Evolutionary conservation across 2,329 filamentous ascomycete genomes (phyloP), one percentile per base, ranked within the genome.

Genomic region (Colletotrichum sp.): DNA sequence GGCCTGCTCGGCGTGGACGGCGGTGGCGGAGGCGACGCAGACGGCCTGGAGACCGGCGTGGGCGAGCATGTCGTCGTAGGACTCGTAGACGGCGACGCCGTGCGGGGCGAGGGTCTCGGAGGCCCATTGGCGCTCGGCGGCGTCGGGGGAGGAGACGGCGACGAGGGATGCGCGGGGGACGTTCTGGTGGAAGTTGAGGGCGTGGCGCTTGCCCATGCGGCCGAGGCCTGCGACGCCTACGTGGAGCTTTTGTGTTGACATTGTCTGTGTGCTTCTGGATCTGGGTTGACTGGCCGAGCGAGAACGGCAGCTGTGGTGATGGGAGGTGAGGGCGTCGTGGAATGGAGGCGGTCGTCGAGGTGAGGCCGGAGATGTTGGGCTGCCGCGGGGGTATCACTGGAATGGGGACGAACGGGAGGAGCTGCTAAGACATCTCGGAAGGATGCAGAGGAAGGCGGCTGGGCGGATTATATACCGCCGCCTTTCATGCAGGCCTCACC

Each of bases 1-100:
- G 2, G 90, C 87, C 78, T 92, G 89, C 77, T 90, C 85, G 0
- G 90, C 90, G 78, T 93, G 91, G 15, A 88, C 90, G 1, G 89
- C 89, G 15, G 89, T 90, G 1, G 87, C 78, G 72, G 82, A 84
- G 9, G 82, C 82, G 36, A 87, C 81, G 10, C 87, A 83, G 2
- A 89, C 85, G 13, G 88, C 87, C 73, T 88, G 60, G 10, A 75
- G 80, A 0, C 85, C 86, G 10, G 69, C n/a, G 60, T 84, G 80
- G 62, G 79, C 76, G 67, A 90, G 81, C 85, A 89, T 88, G 77
- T 88, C 84, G 32, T 87, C 83, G 78, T 88, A 90, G 78, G 86
- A 78, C 10, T 81, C 81, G 79, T 89, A 90, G 5, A 89, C 78
- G 1, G 79, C 82, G 12, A 89, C 85, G n/a, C 86, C 87, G 44